phyloP scores from a whole-genome alignment of 208 protist genomes.

The Crithidia expoeki region DNA sequence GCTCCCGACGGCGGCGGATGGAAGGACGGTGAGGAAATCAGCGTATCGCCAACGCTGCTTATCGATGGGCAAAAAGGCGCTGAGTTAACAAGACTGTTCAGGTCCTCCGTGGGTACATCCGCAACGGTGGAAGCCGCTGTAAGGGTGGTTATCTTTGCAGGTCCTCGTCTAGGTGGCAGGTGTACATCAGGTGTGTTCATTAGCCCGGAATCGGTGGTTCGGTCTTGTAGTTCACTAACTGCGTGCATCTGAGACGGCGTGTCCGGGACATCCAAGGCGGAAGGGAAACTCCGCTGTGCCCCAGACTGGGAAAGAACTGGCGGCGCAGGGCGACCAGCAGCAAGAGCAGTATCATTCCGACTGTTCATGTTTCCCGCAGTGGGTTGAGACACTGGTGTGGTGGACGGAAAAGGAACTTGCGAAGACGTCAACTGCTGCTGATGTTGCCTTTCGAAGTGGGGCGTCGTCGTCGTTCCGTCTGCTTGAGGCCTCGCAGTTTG shows the following conservation, averaged over 20 bases:
- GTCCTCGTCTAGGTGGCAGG: neutral
- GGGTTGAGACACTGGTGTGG: neutral
- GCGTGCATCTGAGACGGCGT: neutral
- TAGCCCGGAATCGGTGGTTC: neutral
- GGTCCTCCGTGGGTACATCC: neutral
- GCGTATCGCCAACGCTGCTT: constrained; percentile 2
- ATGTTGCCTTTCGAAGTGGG: neutral
- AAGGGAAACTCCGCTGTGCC: constrained; percentile 13
- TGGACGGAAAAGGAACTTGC: neutral
- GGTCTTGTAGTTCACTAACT: constrained; percentile 2
- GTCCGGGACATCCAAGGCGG: constrained; percentile 11
- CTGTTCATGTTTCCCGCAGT: neutral
- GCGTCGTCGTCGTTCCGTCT: neutral
- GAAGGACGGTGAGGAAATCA: constrained; percentile 4
- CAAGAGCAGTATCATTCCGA: neutral
- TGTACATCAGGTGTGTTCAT: constrained; percentile 3
- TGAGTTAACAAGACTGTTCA: constrained; percentile 16
- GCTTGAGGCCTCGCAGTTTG: neutral
- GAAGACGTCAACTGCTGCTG: neutral
- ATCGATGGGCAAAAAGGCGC: constrained; percentile 5
- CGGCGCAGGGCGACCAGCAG: too few species aligned
- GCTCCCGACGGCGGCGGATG: constrained; percentile 1
- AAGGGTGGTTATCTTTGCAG: too few species aligned
- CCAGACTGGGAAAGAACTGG: neutral
- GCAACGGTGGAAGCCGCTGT: neutral